phyloP scores from a whole-genome alignment of 2,329 filamentous ascomycete genomes.

The Ophiocordyceps sinensis region DNA sequence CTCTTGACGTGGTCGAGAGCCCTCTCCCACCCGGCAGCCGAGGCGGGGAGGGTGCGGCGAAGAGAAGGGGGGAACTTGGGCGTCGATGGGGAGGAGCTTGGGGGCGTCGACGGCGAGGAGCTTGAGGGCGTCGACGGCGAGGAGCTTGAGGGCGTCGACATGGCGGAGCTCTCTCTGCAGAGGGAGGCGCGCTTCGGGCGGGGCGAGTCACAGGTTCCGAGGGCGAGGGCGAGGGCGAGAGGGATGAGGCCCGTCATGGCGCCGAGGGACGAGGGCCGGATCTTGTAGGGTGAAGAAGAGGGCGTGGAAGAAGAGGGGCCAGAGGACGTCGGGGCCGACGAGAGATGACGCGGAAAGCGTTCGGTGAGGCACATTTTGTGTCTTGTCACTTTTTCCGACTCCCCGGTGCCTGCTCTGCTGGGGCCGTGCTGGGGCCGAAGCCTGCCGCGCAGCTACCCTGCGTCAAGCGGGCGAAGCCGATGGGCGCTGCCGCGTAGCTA shows the following conservation, averaged over 20 bases:
- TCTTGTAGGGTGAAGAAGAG: neutral
- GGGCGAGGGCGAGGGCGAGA: constrained; percentile 7
- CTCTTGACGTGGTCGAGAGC: constrained; percentile 38
- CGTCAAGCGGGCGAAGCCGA: too few species aligned
- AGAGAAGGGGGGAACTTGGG: neutral
- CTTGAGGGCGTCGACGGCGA: neutral
- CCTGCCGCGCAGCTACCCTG: too few species aligned
- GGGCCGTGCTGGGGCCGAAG: too few species aligned
- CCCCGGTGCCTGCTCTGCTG: neutral
- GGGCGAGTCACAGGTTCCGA: constrained; percentile 6
- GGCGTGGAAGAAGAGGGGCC: neutral
- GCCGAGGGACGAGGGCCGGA: neutral
- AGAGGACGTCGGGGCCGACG: neutral
- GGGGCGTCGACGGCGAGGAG: neutral
- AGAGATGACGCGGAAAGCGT: neutral
- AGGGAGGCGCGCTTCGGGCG: neutral
- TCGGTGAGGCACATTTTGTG: neutral
- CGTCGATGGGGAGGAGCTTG: neutral
- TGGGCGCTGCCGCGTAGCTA: too few species aligned
- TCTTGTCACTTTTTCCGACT: neutral
- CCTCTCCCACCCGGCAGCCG: constrained; percentile 33
- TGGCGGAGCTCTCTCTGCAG: neutral
- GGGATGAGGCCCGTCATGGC: constrained; percentile 18
- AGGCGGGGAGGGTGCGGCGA: constrained; percentile 24
- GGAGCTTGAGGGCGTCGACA: neutral